A percentile compares a stretch with the other conserved stretches of the same genome.
Evolutionary conservation across 257 asterid species (phyloP).

Genomic region (Gentiana macrophylla): DNA sequence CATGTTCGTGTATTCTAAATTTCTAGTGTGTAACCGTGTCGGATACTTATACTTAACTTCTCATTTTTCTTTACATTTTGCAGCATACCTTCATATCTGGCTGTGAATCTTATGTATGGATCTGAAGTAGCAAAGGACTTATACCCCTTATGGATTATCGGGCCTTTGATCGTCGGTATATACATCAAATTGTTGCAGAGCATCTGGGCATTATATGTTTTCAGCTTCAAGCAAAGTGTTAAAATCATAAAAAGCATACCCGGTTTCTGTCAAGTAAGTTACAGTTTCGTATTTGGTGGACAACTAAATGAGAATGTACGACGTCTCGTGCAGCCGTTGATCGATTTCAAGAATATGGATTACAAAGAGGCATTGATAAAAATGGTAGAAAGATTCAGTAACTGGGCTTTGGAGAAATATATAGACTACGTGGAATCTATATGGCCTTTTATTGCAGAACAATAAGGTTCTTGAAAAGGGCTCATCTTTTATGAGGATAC

Average conservation of each 20-base stretch:
- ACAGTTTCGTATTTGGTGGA: constrained; percentile 29
- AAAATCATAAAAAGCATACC: constrained; percentile 45
- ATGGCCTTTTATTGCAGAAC: constrained; percentile 79
- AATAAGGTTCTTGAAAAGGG: constrained; percentile 66
- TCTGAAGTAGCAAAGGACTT: constrained; percentile 57
- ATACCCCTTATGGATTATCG: constrained; percentile 72
- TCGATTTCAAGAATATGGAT: constrained; percentile 32
- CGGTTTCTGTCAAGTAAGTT: constrained; percentile 21
- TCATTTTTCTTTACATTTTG: constrained; percentile 16
- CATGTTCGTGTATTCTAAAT: too few relatives aligned
- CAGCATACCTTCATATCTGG: constrained; percentile 62
- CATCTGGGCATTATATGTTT: constrained; percentile 45
- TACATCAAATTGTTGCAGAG: constrained; percentile 44
- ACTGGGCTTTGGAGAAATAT: constrained; percentile 40
- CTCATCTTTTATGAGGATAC: constrained; percentile 42
- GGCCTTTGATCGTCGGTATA: constrained; percentile 57
- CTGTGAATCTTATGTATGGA: constrained; percentile 48
- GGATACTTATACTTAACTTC: background rate
- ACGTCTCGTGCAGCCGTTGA: constrained; percentile 35
- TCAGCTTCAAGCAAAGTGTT: constrained; percentile 51
- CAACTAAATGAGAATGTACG: constrained; percentile 41
- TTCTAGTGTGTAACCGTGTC: background rate
- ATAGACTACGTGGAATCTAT: constrained; percentile 54
- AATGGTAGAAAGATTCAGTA: constrained; percentile 35
- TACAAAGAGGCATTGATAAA: constrained; percentile 28